Conservation (phyloP, 2,329 filamentous ascomycete species). For the Fusarium marasasianum region DNA sequence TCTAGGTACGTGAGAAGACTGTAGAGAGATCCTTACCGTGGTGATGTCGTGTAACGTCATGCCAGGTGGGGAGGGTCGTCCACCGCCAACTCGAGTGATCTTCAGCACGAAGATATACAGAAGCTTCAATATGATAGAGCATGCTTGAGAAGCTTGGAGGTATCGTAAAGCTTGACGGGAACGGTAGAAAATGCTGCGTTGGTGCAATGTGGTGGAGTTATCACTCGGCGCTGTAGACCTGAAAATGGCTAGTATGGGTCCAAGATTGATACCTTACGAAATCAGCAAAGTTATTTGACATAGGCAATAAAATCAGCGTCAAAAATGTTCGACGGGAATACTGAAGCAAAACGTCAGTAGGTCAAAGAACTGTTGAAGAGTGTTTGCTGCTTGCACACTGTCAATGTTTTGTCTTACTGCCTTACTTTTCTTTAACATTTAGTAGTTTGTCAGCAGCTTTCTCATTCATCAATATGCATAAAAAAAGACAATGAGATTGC, state of each 20-base stretch:
- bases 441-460: background rate
- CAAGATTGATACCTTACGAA: background rate
- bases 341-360: background rate
- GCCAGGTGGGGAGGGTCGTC: background rate
- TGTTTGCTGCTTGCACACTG: slow-evolving; percentile 11
- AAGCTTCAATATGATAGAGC: background rate
- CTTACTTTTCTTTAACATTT: background rate
- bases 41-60: background rate
- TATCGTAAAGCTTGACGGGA: background rate
- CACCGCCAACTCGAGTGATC: background rate
- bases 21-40: background rate
- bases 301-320: background rate
- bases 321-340: background rate
- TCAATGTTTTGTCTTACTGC: background rate
- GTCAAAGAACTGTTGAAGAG: background rate
- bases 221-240: background rate
- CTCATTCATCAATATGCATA: background rate
- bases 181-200: background rate
- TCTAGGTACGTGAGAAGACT: background rate
- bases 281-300: background rate
- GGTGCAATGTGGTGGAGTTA: background rate
- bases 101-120: background rate
- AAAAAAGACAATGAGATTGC: background rate
- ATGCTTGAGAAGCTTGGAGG: background rate
- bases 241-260: background rate